Conservation (phyloP, 2,329 filamentous ascomycete species). For the Fusarium poae region DNA sequence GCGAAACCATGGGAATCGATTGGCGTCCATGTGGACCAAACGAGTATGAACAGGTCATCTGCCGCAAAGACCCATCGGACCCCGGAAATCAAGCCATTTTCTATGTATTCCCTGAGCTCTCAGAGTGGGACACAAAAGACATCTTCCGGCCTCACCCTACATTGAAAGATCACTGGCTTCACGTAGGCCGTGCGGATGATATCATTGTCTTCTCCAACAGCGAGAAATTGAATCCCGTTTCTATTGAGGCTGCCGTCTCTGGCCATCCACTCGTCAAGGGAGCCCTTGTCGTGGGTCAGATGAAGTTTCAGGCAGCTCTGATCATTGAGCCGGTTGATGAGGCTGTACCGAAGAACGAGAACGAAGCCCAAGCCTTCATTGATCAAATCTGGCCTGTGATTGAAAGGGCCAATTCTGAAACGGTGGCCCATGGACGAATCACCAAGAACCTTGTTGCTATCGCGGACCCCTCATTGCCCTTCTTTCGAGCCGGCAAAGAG, state of each 20-base stretch:
- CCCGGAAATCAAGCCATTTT: background rate
- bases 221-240: constrained; percentile 10
- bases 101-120: constrained; percentile 14
- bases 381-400: background rate
- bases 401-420: constrained; percentile 3
- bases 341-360: accelerated
- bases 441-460: background rate
- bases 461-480: background rate
- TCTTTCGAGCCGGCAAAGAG: background rate
- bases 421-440: constrained; percentile 3
- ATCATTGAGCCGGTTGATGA: constrained; percentile 8
- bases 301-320: constrained; percentile 6
- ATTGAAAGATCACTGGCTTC: background rate
- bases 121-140: constrained; percentile 11
- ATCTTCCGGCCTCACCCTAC: constrained; percentile 10
- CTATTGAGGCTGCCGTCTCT: background rate
- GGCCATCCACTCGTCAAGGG: background rate
- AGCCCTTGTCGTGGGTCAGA: background rate
- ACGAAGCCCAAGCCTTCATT: background rate
- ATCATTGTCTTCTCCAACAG: constrained; percentile 6
- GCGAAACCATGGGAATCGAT: background rate
- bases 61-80: background rate
- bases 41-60: constrained; percentile 7
- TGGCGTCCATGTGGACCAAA: background rate
- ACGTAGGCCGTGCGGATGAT: constrained; percentile 16